These are phyloP conservation scores for Xylaria palmicola DNA, from an alignment of 495 filamentous ascomycete species.

Conservation along the genomic window DNA sequence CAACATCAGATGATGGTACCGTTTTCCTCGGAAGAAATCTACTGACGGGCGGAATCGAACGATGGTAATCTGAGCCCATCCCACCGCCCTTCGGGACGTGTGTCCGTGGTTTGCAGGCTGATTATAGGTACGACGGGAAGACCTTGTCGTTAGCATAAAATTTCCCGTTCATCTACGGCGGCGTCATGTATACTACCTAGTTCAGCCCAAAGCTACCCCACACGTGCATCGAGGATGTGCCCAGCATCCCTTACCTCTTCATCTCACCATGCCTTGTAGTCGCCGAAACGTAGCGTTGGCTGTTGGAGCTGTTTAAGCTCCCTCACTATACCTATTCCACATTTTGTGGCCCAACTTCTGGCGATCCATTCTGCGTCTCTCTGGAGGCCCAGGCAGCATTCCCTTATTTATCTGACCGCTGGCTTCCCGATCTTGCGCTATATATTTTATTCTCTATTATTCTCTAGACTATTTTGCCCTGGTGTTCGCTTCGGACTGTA, in stretches of 20 bases:
- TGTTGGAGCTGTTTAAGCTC: background rate
- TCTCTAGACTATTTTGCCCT: background rate
- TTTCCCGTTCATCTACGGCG: background rate
- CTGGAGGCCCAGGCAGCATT: background rate
- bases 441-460: background rate
- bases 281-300: background rate
- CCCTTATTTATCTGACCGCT: background rate
- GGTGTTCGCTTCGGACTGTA: background rate
- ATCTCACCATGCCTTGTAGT: background rate
- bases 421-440: background rate
- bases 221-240: background rate
- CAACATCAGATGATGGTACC: conserved; percentile 9
- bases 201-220: conserved; percentile 6
- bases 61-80: conserved; percentile 9
- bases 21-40: conserved; percentile 7
- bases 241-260: background rate
- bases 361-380: background rate
- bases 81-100: conserved; percentile 1
- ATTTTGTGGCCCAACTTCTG: conserved; percentile 4
- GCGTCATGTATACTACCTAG: background rate
- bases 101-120: background rate
- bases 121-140: background rate
- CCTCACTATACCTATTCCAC: background rate
- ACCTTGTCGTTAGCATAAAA: conserved; percentile 4
- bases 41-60: conserved; percentile 12